Evolutionary conservation across 345 rosid genomes (phyloP).

Genomic region (Citrus glauca): DNA sequence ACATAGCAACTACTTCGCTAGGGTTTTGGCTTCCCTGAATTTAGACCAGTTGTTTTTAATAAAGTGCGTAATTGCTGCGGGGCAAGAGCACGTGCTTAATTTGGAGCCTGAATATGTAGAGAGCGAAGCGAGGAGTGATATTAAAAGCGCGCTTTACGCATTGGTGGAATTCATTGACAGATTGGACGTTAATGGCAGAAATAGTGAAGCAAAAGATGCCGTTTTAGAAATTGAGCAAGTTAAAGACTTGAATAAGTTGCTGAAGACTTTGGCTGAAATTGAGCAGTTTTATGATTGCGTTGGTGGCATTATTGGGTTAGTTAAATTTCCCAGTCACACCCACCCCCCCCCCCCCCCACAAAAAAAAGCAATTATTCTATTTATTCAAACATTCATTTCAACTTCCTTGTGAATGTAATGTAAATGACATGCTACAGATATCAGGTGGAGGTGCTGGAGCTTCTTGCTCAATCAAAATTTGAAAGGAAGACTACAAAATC

Average conservation of each 20-base stretch:
- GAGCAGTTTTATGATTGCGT: conserved; percentile 84
- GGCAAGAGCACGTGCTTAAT: conserved; percentile 72
- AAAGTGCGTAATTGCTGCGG: conserved; percentile 76
- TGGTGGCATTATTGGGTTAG: conserved; percentile 90
- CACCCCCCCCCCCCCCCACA: too few relatives aligned
- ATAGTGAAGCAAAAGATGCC: conserved; percentile 14
- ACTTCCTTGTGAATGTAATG: conserved; percentile 7
- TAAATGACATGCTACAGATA: conserved; percentile 45
- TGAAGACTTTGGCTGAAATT: conserved; percentile 53
- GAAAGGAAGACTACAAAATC: conserved; percentile 44
- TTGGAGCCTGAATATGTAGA: conserved; percentile 30
- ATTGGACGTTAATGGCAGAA: conserved; percentile 37
- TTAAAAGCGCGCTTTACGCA: conserved; percentile 66
- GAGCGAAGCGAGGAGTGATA: conserved; percentile 37
- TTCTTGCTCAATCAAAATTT: conserved; percentile 52
- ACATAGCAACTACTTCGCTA: conserved; percentile 20
- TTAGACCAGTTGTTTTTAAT: conserved; percentile 61
- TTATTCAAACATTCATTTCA: not conserved
- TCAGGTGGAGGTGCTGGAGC: conserved; percentile 80
- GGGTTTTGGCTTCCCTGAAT: conserved; percentile 32
- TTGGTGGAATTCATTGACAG: conserved; percentile 81
- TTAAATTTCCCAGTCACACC: not conserved
- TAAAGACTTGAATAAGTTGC: conserved; percentile 46
- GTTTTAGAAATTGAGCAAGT: conserved; percentile 38
- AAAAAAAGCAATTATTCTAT: too few relatives aligned